Base-by-base conservation (phyloP, 768 basidiomycete genomes). In the Glaciozyma antarctica region DNA sequence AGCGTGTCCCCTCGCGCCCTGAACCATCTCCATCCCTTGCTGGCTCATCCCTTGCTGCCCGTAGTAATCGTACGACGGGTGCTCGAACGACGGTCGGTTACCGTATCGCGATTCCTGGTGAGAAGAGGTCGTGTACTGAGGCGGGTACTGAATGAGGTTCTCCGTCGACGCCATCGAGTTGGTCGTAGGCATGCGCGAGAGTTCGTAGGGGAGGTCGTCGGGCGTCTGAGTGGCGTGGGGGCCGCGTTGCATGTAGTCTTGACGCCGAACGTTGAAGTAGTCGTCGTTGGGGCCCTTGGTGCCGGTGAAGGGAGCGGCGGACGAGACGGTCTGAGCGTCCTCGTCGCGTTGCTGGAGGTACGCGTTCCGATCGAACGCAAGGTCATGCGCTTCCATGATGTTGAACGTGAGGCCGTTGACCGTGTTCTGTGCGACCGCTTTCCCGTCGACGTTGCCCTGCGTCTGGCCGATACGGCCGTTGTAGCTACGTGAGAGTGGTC, bases 351-450 rank as follows among this genome's bases (percentile, higher is more conserved):
- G 57, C 15, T 65, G 60, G 22, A 70, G 60, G 57, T 61, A 70
- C 10, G 65, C 65, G 41, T 26, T 47, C 4, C 69, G 76, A 63
- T 78, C 77, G 72, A 75, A 77, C n/a, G 76, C 73, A 51, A 78
- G 72, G 64, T 77, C 75, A 70, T 77, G 77, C 72, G 72, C 62
- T n/a, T 63, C 64, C 56, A 59, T 43, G 43, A 68, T 43, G 24
- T 63, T 63, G 56, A 64, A 69, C 43, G 63, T 71, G 41, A 71
- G 62, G 5, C 64, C 65, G 55, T 69, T 66, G 19, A 52, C 51
- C 51, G 51, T 66, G 48, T 60, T 62, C 30, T 61, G 60, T 12
- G 58, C 59, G 64, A 63, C 60, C 48, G 60, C 57, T 54, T 65
- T 61, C 58, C 69, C 69, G 22, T 63, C 69, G 61, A 70, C 30